Percentiles rank a stretch among this genome's conserved stretches.
These are phyloP conservation scores for Cotoneaster glaucophyllus DNA, from an alignment of 306 rosid genomes.

Conservation along the genomic window DNA sequence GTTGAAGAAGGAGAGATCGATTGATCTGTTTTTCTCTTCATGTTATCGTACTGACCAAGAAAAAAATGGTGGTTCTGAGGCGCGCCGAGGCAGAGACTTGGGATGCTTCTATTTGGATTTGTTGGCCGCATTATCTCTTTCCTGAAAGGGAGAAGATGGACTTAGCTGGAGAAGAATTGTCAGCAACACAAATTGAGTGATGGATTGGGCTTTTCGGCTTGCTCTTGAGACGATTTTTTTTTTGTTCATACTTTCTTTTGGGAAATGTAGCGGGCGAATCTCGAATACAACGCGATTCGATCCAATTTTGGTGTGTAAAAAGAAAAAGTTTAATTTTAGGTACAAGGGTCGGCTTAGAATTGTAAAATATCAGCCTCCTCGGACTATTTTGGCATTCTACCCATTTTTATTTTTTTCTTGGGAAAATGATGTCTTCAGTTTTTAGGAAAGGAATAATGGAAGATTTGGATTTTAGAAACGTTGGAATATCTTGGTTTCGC, in stretches of 20 bases:
- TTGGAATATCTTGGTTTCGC: not conserved
- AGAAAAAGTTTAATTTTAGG: slow-evolving; percentile 21
- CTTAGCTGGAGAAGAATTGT: slow-evolving; percentile 17
- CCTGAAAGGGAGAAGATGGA: slow-evolving; percentile 12
- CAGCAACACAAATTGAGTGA: slow-evolving; percentile 8
- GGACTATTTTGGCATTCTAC: slow-evolving; percentile 29
- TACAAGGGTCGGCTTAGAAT: slow-evolving; percentile 15
- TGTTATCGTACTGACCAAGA: not conserved
- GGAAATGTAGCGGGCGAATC: slow-evolving; percentile 15
- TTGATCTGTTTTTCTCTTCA: slow-evolving; percentile 9
- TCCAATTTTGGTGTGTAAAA: slow-evolving; percentile 22
- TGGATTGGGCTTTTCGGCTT: slow-evolving; percentile 25
- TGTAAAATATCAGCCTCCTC: slow-evolving; percentile 31
- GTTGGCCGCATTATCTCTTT: not conserved
- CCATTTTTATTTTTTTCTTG: slow-evolving; percentile 6
- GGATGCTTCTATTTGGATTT: slow-evolving; percentile 8
- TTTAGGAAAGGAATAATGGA: not conserved
- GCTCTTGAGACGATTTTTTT: slow-evolving; percentile 25
- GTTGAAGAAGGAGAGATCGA: slow-evolving; percentile 84
- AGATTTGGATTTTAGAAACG: not conserved
- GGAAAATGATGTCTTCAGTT: not conserved
- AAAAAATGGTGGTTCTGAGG: slow-evolving; percentile 13
- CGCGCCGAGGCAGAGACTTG: not conserved
- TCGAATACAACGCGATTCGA: not conserved
- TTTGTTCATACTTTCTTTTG: slow-evolving; percentile 25